A percentile compares a stretch with the other conserved stretches of the same genome.
phyloP scores from a whole-genome alignment of 2,329 filamentous ascomycete species.

The Tolypocladium capitatum region DNA sequence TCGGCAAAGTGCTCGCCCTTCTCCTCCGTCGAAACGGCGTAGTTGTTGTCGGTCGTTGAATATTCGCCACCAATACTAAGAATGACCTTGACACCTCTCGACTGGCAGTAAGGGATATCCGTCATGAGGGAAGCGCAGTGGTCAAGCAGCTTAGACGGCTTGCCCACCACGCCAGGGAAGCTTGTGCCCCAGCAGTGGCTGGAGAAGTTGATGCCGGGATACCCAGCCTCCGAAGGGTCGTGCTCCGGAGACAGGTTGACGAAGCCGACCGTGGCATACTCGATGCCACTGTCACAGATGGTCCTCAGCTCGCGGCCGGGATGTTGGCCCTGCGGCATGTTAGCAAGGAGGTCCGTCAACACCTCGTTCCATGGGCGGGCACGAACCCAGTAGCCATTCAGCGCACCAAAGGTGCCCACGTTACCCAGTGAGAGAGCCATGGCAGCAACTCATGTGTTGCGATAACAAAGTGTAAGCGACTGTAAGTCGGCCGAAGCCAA shows the following conservation, averaged over 20 bases:
- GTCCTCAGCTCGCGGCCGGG: constrained; percentile 16
- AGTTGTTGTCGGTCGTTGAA: constrained; percentile 14
- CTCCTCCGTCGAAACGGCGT: constrained; percentile 15
- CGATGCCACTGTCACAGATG: constrained; percentile 23
- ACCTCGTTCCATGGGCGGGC: not conserved
- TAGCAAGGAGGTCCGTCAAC: not conserved
- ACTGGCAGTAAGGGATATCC: constrained; percentile 28
- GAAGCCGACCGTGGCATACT: constrained; percentile 25
- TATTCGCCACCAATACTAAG: constrained; percentile 26
- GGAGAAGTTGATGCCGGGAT: constrained; percentile 26
- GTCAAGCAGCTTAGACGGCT: constrained; percentile 17
- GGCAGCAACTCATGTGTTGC: not conserved
- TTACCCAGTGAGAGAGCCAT: constrained; percentile 12
- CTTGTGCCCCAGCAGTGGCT: constrained; percentile 20
- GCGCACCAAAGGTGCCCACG: constrained; percentile 13
- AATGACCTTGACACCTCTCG: constrained; percentile 27
- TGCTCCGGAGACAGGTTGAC: constrained; percentile 25
- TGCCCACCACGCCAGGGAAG: constrained; percentile 11
- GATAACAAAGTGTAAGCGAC: constrained; percentile 3
- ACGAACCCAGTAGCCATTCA: constrained; percentile 29
- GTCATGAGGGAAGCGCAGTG: constrained; percentile 22
- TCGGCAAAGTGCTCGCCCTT: constrained; percentile 23
- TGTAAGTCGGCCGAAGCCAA: constrained; percentile 21
- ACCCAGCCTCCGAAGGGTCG: constrained; percentile 12
- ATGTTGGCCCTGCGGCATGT: constrained; percentile 19